Percentiles rank a stretch among this genome's conserved stretches.
Conservation (phyloP, 2,329 filamentous ascomycete genomes). For the Colletotrichum chrysophilum region DNA sequence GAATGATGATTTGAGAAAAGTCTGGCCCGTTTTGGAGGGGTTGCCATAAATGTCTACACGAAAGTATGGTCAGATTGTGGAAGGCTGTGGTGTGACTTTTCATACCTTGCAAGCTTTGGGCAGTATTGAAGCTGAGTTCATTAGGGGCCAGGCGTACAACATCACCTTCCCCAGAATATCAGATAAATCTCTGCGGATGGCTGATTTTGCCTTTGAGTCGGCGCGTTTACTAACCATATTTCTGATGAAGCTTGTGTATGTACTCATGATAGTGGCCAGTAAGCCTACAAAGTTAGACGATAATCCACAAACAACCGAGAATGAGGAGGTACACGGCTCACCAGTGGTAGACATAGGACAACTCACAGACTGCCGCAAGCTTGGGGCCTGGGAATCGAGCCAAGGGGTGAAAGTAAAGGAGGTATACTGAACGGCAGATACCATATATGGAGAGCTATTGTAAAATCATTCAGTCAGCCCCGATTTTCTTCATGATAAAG, state of each 20-base stretch:
- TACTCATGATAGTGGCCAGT: background rate
- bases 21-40: background rate
- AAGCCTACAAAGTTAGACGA: background rate
- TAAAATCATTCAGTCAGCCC: background rate
- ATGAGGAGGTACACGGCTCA: background rate
- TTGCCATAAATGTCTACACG: background rate
- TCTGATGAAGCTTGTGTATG: background rate
- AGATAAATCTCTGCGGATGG: background rate
- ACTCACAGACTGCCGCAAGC: background rate
- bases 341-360: background rate
- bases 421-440: background rate
- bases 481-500: background rate
- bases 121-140: background rate
- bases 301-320: background rate
- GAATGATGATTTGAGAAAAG: background rate
- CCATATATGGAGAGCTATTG: background rate
- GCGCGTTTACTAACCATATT: background rate
- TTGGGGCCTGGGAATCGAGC: background rate
- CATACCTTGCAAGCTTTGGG: background rate
- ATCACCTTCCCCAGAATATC: background rate
- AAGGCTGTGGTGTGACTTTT: background rate
- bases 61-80: background rate
- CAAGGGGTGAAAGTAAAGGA: background rate
- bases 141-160: background rate
- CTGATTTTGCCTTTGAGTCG: rapidly evolving